Conservation (phyloP, 139 green algal species). For the Chlorella sorokiniana region DNA sequence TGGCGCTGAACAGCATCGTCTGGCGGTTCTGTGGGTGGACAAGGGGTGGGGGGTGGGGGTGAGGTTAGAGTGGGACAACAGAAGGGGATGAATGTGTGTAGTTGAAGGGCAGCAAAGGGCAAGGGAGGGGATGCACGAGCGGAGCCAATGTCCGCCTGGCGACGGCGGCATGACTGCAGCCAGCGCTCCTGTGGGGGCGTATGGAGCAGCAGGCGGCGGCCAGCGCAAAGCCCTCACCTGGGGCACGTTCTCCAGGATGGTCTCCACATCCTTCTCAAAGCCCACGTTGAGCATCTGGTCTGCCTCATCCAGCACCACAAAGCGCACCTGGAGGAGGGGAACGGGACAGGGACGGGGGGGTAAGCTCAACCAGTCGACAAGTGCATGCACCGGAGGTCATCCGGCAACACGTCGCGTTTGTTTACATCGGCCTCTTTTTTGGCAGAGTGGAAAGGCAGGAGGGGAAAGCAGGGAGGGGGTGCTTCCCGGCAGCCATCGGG, state of each 20-base stretch:
- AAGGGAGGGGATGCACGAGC: not conserved
- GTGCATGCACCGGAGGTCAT: too few species aligned
- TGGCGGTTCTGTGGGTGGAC: slow-evolving; percentile 66
- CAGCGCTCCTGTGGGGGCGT: not conserved
- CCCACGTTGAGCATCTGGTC: slow-evolving; percentile 98
- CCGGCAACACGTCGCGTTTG: too few species aligned
- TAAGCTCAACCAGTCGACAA: too few species aligned
- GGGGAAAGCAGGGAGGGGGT: too few species aligned
- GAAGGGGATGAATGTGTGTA: too few species aligned
- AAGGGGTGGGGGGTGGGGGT: too few species aligned
- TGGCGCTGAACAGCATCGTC: slow-evolving; percentile 97
- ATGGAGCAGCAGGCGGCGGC: not conserved
- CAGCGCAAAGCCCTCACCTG: not conserved
- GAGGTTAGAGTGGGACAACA: too few species aligned
- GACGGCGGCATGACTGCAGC: not conserved
- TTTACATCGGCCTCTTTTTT: not conserved
- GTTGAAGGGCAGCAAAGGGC: not conserved
- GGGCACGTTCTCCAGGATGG: slow-evolving; percentile 81
- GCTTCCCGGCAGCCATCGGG: too few species aligned
- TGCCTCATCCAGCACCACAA: slow-evolving; percentile 96
- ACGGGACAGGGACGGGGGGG: not conserved
- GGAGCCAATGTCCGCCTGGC: not conserved
- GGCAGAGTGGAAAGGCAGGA: not conserved
- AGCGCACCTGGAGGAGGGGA: slow-evolving; percentile 64
- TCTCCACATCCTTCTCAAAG: slow-evolving; percentile 98